phyloP scores from a whole-genome alignment of 257 asterid species.

The Penstemon newberryi region DNA sequence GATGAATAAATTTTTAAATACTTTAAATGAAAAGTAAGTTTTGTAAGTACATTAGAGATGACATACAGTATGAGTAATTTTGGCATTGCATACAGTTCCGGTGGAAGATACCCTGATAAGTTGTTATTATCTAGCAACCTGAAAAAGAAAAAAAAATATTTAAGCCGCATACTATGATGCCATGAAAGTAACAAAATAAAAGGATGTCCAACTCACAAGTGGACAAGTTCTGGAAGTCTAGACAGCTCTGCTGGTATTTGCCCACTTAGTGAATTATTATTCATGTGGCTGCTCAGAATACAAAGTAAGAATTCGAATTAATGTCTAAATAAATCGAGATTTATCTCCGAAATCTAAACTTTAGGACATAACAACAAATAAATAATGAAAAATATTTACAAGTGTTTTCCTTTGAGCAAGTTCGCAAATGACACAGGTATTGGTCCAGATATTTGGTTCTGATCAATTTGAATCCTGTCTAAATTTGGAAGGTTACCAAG shows the following conservation, averaged over 20 bases:
- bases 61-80: conserved; percentile 72
- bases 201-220: conserved; percentile 65
- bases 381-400: conserved; percentile 46
- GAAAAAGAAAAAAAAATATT: conserved; percentile 31
- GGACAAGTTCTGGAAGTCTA: conserved; percentile 82
- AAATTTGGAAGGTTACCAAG: conserved; percentile 77
- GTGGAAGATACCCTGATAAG: conserved; percentile 88
- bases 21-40: too few species aligned
- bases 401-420: conserved; percentile 61
- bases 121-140: conserved; percentile 97
- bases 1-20: too few species aligned
- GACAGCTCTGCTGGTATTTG: conserved; percentile 78
- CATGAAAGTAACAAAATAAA: not conserved
- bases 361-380: not conserved
- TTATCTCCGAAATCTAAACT: not conserved
- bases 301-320: conserved; percentile 24
- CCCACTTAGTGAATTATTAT: conserved; percentile 91
- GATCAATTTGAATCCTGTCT: conserved; percentile 92
- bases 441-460: conserved; percentile 83
- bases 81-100: conserved; percentile 67
- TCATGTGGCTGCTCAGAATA: conserved; percentile 84
- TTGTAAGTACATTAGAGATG: not conserved
- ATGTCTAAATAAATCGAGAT: conserved; percentile 4
- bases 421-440: conserved; percentile 79
- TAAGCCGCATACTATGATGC: conserved; percentile 22